Base-by-base conservation (phyloP, 768 basidiomycete species). In the Chalciporus chontae region DNA sequence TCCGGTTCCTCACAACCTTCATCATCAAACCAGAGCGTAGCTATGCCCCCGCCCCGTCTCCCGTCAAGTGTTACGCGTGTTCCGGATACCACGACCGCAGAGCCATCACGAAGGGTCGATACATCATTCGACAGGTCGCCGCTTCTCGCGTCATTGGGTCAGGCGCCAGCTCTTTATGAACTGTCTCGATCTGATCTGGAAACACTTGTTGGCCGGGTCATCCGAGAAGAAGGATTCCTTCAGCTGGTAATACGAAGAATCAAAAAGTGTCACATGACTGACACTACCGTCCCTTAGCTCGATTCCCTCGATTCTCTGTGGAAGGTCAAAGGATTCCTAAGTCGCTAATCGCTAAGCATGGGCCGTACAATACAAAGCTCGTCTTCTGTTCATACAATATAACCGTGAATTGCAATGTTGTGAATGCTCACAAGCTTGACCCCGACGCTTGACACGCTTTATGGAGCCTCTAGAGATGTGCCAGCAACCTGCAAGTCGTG, bases 211-310 rank as follows among this genome's bases (percentile, higher is more conserved):
- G 73, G 76, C 10, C 75, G 81, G 23, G 75, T 88, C 19, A 73
- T 89, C 15, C 77, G 80, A 46, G 87, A 90, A 63, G 83, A 93
- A 45, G 83, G 90, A 7, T 92, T 96, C 61, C 67, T 76, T 11
- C 76, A 79, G 55, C 74, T 97, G 79, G 91, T 89, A 58, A 53
- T 79, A 27, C 9, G 24, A 37, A 8, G 18, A 3, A 14, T 42
- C 23, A 14, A 15, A 36, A n/a, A 36, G 15, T 45, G 18, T 31
- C 17, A 21, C 14, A 14, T n/a, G 19, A 54, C 57, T 64, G 43
- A 66, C 34, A 26, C 42, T 21, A 39, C 48, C 31, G 29, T 48
- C 40, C 41, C 37, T n/a, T 55, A 84, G 84, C 73, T 85, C 34
- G 75, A 78, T 50, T 70, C 66, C 9, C 60, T 85, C 31, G 73